A percentile compares a stretch with the other conserved stretches of the same genome.
phyloP scores from a whole-genome alignment of 345 rosid species.

The Lepidium sativum region DNA sequence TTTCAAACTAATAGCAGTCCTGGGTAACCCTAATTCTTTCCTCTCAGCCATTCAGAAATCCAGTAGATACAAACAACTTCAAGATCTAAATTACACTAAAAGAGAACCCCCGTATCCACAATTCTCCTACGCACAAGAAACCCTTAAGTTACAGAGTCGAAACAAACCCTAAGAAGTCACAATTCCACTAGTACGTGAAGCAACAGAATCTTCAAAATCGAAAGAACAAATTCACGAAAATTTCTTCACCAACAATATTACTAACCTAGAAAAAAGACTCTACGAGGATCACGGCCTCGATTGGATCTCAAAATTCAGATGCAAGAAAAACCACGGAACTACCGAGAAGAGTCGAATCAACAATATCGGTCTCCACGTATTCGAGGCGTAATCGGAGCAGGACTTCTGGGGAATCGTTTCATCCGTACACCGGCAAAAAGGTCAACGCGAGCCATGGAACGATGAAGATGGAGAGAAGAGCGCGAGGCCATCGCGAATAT shows the following conservation, averaged over 20 bases:
- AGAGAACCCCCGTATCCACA: not conserved
- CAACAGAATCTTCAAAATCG: constrained; percentile 22
- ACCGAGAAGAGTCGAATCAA: not conserved
- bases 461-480: constrained; percentile 31
- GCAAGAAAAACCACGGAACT: not conserved
- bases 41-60: constrained; percentile 48
- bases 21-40: constrained; percentile 47
- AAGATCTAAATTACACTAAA: not conserved
- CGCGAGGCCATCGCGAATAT: constrained; percentile 47
- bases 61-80: constrained; percentile 7
- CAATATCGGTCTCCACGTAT: constrained; percentile 30
- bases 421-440: constrained; percentile 40
- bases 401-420: constrained; percentile 34
- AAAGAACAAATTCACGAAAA: constrained; percentile 6
- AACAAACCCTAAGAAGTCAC: constrained; percentile 19
- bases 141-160: not conserved
- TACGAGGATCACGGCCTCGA: not conserved
- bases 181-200: constrained; percentile 9
- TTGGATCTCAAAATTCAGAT: constrained; percentile 24
- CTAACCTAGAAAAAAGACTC: constrained; percentile 3
- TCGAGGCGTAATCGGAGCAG: constrained; percentile 48
- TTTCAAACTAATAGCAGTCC: constrained; percentile 39
- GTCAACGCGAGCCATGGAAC: constrained; percentile 36
- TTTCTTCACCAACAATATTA: not conserved
- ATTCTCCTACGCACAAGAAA: constrained; percentile 6